phyloP scores from a whole-genome alignment of 164 flowering plant genomes.

The Magnolia changhungtana region DNA sequence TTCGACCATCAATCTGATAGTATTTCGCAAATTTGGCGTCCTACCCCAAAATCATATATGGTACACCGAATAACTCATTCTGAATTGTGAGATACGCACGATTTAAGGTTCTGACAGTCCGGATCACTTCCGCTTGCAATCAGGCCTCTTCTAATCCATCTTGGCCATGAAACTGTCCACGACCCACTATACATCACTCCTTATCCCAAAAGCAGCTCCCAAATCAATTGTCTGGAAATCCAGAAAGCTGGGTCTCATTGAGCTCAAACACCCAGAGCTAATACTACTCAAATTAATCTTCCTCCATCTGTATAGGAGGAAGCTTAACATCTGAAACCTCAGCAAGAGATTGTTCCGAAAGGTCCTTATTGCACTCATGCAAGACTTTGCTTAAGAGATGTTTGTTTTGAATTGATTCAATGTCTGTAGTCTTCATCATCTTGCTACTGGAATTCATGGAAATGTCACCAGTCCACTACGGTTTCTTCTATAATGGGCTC shows the following conservation, averaged over 20 bases:
- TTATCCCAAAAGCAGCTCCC: constrained; percentile 70
- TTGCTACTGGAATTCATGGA: constrained; percentile 76
- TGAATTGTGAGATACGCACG: no score
- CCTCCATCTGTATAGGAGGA: constrained; percentile 33
- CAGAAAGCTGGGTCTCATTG: constrained; percentile 63
- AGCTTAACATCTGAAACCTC: constrained; percentile 45
- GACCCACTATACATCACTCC: constrained; percentile 11
- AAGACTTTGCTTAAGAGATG: constrained; percentile 63
- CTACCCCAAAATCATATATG: no score
- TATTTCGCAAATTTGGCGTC: no score
- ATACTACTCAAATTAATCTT: constrained; percentile 49
- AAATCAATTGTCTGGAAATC: constrained; percentile 67
- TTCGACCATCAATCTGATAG: no score
- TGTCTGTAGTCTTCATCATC: constrained; percentile 30
- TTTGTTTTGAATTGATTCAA: constrained; percentile 47
- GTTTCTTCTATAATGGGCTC: constrained; percentile 65
- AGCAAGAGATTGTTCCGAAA: constrained; percentile 45
- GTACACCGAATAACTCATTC: no score
- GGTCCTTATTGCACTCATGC: constrained; percentile 75
- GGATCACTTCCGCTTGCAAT: no score
- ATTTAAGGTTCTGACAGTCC: no score
- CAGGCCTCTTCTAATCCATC: no score
- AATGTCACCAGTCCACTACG: constrained; percentile 46
- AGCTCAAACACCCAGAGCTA: constrained; percentile 67
- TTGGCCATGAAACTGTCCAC: no score